Percentiles rank a stretch among this genome's conserved stretches.
phyloP scores from a whole-genome alignment of 805 yeast species.

The Kuraishia borneana region DNA sequence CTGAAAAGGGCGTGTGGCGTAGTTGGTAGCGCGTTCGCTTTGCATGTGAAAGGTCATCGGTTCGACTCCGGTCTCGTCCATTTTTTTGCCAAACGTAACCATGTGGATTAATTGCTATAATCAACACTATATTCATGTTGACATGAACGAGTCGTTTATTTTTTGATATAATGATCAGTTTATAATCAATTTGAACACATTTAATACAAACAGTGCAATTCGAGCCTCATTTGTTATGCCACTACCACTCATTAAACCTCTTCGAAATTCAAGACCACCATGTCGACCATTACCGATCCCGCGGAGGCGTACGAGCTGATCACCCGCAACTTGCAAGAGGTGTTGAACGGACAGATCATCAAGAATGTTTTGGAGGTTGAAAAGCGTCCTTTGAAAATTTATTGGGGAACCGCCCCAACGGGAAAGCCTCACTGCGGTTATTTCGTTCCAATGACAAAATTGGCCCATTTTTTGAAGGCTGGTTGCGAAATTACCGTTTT shows the following conservation, averaged over 20 bases:
- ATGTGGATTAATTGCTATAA: too few species aligned
- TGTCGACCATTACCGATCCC: conserved; percentile 42
- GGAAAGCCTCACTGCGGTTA: conserved; percentile 99
- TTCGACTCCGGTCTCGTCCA: conserved; percentile 73
- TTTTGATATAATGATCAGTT: too few species aligned
- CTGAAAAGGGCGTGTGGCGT: conserved; percentile 60
- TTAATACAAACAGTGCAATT: too few species aligned
- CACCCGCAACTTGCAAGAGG: conserved; percentile 85
- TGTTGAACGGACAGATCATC: conserved; percentile 78
- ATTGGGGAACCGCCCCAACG: conserved; percentile 99
- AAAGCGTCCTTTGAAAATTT: conserved; percentile 72
- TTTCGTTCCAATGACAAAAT: conserved; percentile 94
- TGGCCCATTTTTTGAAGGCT: conserved; percentile 90
- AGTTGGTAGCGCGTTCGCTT: conserved; percentile 76
- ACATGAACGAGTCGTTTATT: too few species aligned
- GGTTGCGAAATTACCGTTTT: conserved; percentile 91
- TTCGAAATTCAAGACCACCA: too few species aligned
- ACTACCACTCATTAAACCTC: too few species aligned
- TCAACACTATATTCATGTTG: too few species aligned
- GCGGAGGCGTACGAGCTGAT: conserved; percentile 62
- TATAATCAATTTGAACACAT: too few species aligned
- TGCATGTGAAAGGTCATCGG: conserved; percentile 75
- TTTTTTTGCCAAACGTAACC: not conserved
- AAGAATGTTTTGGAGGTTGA: conserved; percentile 72
- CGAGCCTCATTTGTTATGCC: too few species aligned